Evolutionary conservation across 2,329 filamentous ascomycete genomes (phyloP), one percentile per base, ranked within the genome.

Genomic region (Sporothrix luriei): DNA sequence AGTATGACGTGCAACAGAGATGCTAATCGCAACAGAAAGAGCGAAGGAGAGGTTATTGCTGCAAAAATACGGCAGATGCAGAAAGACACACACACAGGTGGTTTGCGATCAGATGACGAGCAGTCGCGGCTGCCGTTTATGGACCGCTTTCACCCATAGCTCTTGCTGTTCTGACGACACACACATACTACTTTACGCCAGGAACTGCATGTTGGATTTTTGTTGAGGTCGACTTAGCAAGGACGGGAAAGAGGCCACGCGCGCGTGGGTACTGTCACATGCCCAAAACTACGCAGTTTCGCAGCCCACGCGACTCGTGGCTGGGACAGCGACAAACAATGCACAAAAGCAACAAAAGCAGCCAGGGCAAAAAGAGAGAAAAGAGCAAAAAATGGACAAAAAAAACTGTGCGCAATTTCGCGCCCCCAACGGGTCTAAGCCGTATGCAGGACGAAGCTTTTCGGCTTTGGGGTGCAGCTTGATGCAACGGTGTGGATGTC

Each of bases 221-320:
- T 73, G 66, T 73, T 71, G 70, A 70, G 66, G 38, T 38, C 43
- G 59, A 46, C 29, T 54, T 48, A 33, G 55, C 33, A 65, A 52
- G 21, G 19, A 29, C 40, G 54, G 65, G 55, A 68, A 68, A 33
- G 40, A 24, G 29, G 29, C 46, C 40, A 48, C 69, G 62, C 68
- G 59, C 62, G 59, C 62, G 68, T 62, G 68, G 70, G 68, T 61
- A 49, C 72, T 73, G 59, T 73, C 72, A 73, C 72, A 73, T 73
- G 72, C 68, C 40, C 59, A 29, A 40, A 43, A 46, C 24, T 46
- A 16, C 33, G 54, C 55, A 54, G 54, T 43, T 51, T 54, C 19
- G 64, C 57, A 40, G 21, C 33, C 64, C 6, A 54, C 19, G 54
- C 33, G 21, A 61, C 16, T 7, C 9, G 26, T 19, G 21, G 43